Conservation (phyloP, 257 asterid genomes). For the Nicotiana tomentosiformis region DNA sequence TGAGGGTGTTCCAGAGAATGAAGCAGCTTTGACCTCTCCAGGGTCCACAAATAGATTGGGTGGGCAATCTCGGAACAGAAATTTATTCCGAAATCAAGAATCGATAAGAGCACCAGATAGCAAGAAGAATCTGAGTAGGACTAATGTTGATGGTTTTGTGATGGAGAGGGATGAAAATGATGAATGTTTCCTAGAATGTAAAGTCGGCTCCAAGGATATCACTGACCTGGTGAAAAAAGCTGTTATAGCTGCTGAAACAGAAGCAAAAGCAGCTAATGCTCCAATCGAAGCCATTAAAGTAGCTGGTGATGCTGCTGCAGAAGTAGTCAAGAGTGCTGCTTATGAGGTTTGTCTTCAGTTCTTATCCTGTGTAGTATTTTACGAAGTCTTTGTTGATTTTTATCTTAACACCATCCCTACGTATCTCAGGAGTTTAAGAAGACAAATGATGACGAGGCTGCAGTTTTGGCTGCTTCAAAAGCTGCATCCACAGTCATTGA, state of each 20-base stretch:
- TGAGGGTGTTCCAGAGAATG: constrained; percentile 65
- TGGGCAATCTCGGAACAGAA: constrained; percentile 53
- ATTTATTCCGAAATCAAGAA: constrained; percentile 46
- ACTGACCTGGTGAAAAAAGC: constrained; percentile 79
- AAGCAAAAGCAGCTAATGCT: constrained; percentile 93
- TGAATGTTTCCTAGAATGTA: constrained; percentile 84
- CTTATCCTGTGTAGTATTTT: constrained; percentile 12
- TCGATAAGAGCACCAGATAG: constrained; percentile 39
- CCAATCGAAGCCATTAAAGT: constrained; percentile 77
- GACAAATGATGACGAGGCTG: constrained; percentile 80
- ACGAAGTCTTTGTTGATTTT: background rate
- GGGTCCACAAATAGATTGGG: constrained; percentile 66
- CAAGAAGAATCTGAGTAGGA: constrained; percentile 38
- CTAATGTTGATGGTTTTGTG: constrained; percentile 27
- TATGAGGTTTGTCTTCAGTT: constrained; percentile 53
- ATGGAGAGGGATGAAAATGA: constrained; percentile 79
- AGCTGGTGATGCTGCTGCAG: constrained; percentile 99
- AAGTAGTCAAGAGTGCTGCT: constrained; percentile 90
- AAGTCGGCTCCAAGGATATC: constrained; percentile 73
- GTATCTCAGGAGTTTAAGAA: constrained; percentile 57
- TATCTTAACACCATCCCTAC: background rate
- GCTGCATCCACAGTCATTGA: constrained; percentile 90
- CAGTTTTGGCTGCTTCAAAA: constrained; percentile 79
- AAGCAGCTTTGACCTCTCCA: constrained; percentile 61
- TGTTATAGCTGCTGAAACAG: constrained; percentile 93